Evolutionary conservation across 306 rosid species (phyloP).

Genomic region (Rosa persica): DNA sequence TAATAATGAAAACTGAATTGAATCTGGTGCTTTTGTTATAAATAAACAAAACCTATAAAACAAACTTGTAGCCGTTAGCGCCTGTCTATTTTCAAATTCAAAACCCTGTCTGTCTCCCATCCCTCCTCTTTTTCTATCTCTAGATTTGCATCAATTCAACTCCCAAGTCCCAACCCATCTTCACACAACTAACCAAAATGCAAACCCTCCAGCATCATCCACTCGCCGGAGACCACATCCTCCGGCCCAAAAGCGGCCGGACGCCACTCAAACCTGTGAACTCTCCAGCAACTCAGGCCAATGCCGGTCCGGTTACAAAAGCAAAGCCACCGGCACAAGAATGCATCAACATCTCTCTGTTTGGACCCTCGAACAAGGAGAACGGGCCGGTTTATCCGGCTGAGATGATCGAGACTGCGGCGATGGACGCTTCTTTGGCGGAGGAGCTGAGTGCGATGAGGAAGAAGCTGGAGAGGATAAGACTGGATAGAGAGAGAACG

Average conservation of each 20-base stretch:
- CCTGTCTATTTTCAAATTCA: slow-evolving; percentile 70
- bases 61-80: slow-evolving; percentile 81
- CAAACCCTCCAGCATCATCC: slow-evolving; percentile 38
- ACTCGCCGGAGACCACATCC: slow-evolving; percentile 30
- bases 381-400: slow-evolving; percentile 32
- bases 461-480: slow-evolving; percentile 72
- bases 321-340: slow-evolving; percentile 35
- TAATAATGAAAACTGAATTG: background rate
- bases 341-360: slow-evolving; percentile 25
- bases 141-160: background rate
- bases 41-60: background rate
- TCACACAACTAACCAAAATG: slow-evolving; percentile 11
- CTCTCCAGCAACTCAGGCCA: slow-evolving; percentile 35
- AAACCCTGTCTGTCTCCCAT: slow-evolving; percentile 24
- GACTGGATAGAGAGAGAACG: slow-evolving; percentile 56
- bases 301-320: slow-evolving; percentile 13
- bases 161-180: background rate
- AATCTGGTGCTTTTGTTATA: background rate
- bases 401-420: slow-evolving; percentile 23
- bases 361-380: slow-evolving; percentile 43
- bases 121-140: background rate
- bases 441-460: slow-evolving; percentile 76
- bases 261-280: slow-evolving; percentile 28
- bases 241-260: slow-evolving; percentile 32
- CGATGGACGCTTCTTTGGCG: slow-evolving; percentile 64